Evolutionary conservation across 345 rosid genomes (phyloP).

Genomic region (Nephelium lappaceum): DNA sequence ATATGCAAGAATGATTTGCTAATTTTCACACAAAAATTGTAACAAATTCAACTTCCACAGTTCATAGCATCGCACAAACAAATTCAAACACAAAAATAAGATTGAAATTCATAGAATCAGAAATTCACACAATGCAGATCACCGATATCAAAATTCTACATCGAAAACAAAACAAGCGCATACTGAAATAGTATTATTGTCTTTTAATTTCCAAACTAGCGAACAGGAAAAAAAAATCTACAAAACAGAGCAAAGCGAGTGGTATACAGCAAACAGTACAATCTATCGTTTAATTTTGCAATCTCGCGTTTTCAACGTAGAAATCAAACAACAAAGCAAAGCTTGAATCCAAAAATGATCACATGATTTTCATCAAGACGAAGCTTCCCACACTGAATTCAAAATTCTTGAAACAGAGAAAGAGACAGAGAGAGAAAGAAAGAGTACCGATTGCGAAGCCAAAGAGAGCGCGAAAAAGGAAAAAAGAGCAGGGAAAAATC

Average conservation of each 20-base stretch:
- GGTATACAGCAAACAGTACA: neutral
- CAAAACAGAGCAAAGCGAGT: neutral
- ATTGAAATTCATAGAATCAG: neutral
- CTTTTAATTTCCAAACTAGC: neutral
- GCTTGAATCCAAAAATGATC: neutral
- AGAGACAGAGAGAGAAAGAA: neutral
- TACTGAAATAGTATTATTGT: no score
- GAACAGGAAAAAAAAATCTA: neutral
- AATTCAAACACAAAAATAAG: neutral
- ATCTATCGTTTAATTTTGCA: neutral
- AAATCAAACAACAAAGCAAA: slow-evolving; percentile 13
- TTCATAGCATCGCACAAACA: neutral
- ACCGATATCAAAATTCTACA: neutral
- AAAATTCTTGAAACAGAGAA: slow-evolving; percentile 8
- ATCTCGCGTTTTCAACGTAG: neutral
- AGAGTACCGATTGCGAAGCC: slow-evolving; percentile 11
- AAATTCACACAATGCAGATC: slow-evolving; percentile 18
- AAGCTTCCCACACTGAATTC: neutral
- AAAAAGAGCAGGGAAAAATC: slow-evolving; percentile 1
- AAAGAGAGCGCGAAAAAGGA: neutral
- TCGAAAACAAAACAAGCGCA: neutral
- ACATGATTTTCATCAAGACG: neutral
- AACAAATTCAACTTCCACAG: neutral
- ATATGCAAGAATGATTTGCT: neutral
- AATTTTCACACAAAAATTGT: neutral